phyloP scores from a whole-genome alignment of 2,329 filamentous ascomycete species.

The Pseudocercospora ulei region DNA sequence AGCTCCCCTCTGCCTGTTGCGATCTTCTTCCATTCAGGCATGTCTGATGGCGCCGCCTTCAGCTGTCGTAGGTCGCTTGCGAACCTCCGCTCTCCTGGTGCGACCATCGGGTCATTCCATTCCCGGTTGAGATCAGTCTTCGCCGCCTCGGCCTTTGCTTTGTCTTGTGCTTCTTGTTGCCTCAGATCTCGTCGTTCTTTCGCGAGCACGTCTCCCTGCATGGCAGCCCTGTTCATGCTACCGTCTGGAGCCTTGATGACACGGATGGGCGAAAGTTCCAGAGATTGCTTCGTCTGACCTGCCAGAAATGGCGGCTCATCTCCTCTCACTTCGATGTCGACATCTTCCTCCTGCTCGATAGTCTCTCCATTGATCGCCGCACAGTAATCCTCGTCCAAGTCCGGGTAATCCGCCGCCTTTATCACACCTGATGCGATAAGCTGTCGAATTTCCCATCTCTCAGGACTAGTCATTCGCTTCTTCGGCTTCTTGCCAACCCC shows the following conservation, averaged over 20 bases:
- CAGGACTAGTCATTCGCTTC: slow-evolving; percentile 92
- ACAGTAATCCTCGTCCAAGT: slow-evolving; percentile 88
- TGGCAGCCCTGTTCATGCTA: slow-evolving; percentile 92
- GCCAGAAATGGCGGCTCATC: slow-evolving; percentile 94
- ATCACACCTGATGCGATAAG: slow-evolving; percentile 90
- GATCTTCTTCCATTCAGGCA: slow-evolving; percentile 88
- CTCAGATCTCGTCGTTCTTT: slow-evolving; percentile 83
- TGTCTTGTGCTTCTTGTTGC: slow-evolving; percentile 75
- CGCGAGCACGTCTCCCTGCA: slow-evolving; percentile 78
- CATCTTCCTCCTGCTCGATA: slow-evolving; percentile 87
- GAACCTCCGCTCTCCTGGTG: slow-evolving; percentile 75
- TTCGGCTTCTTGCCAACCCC: slow-evolving; percentile 54
- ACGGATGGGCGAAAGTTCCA: slow-evolving; percentile 88
- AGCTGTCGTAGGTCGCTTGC: slow-evolving; percentile 71
- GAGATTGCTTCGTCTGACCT: slow-evolving; percentile 90
- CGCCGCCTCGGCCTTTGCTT: slow-evolving; percentile 60
- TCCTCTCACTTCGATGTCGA: slow-evolving; percentile 92
- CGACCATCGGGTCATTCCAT: slow-evolving; percentile 95
- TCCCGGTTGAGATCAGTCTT: slow-evolving; percentile 78
- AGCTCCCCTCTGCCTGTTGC: slow-evolving; percentile 65
- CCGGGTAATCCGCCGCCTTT: slow-evolving; percentile 86
- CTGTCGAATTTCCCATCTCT: slow-evolving; percentile 95
- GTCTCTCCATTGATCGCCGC: slow-evolving; percentile 76
- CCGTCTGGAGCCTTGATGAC: slow-evolving; percentile 96
- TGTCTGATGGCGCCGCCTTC: slow-evolving; percentile 53